Conservation (phyloP, 2,329 filamentous ascomycete species). For the Claviceps spartinae region DNA sequence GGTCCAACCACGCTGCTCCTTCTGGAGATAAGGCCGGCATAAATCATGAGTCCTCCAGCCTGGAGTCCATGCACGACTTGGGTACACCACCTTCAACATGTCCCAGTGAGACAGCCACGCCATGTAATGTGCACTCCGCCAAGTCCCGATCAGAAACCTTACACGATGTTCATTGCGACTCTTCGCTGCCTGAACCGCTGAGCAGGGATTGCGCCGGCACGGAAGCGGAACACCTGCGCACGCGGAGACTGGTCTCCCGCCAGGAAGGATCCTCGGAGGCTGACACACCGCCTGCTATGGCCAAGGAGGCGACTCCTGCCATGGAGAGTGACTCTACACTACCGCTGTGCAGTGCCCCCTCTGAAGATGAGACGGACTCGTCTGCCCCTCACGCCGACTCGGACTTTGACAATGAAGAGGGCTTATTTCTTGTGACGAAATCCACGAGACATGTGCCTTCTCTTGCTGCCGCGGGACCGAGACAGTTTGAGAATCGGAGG, state of each 20-base stretch:
- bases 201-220: slow-evolving; percentile 50
- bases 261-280: slow-evolving; percentile 35
- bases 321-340: slow-evolving; percentile 20
- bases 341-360: slow-evolving; percentile 13
- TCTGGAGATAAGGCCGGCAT: slow-evolving; percentile 26
- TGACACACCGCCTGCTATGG: slow-evolving; percentile 37
- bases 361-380: slow-evolving; percentile 1
- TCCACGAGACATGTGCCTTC: slow-evolving; percentile 29
- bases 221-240: slow-evolving; percentile 38
- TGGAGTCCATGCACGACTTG: slow-evolving; percentile 34
- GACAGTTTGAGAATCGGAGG: slow-evolving; percentile 28
- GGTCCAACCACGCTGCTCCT: slow-evolving; percentile 16
- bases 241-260: slow-evolving; percentile 32
- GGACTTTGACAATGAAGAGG: slow-evolving; percentile 40
- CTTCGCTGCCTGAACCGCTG: slow-evolving; percentile 48
- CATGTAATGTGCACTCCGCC: slow-evolving; percentile 28
- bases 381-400: slow-evolving; percentile 18
- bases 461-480: slow-evolving; percentile 7
- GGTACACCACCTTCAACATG: slow-evolving; percentile 41
- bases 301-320: slow-evolving; percentile 28
- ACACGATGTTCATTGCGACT: slow-evolving; percentile 46
- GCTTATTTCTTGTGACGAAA: slow-evolving; percentile 39
- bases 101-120: slow-evolving; percentile 38
- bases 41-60: slow-evolving; percentile 32
- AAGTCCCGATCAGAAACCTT: slow-evolving; percentile 33